Conservation (phyloP, 441 rosid genomes). For the Lepidium campestre region DNA sequence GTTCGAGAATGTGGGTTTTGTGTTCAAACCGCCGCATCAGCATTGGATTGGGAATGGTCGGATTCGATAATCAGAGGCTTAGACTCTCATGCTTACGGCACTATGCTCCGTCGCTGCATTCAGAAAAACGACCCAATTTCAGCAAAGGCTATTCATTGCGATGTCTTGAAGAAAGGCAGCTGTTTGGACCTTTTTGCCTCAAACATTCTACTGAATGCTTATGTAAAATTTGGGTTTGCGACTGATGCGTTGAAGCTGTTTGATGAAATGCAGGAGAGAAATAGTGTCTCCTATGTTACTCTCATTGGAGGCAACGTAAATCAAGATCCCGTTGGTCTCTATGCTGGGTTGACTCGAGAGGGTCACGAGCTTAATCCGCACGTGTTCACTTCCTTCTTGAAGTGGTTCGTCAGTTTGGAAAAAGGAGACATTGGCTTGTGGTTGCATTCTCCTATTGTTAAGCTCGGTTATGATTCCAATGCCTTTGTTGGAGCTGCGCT, state of each 20-base stretch:
- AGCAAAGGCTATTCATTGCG: conserved; percentile 56
- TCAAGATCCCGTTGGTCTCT: conserved; percentile 43
- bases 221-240: conserved; percentile 34
- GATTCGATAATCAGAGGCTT: conserved; percentile 10
- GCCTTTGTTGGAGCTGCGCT: conserved; percentile 80
- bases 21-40: conserved; percentile 15
- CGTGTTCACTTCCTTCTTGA: conserved; percentile 71
- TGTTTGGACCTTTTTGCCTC: conserved; percentile 68
- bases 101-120: conserved; percentile 64
- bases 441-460: conserved; percentile 58
- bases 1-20: conserved; percentile 24
- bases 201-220: conserved; percentile 57
- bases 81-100: conserved; percentile 44
- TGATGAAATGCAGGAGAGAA: conserved; percentile 69
- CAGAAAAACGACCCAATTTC: conserved; percentile 34
- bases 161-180: conserved; percentile 57
- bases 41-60: conserved; percentile 10
- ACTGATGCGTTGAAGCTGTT: conserved; percentile 51
- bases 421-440: conserved; percentile 41
- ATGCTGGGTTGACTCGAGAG: conserved; percentile 50
- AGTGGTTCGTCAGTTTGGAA: conserved; percentile 49
- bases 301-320: conserved; percentile 44
- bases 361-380: conserved; percentile 79
- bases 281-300: conserved; percentile 67
- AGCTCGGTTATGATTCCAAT: conserved; percentile 64